Conservation (phyloP, 139 green algal species). For the Mesostigma viride region DNA sequence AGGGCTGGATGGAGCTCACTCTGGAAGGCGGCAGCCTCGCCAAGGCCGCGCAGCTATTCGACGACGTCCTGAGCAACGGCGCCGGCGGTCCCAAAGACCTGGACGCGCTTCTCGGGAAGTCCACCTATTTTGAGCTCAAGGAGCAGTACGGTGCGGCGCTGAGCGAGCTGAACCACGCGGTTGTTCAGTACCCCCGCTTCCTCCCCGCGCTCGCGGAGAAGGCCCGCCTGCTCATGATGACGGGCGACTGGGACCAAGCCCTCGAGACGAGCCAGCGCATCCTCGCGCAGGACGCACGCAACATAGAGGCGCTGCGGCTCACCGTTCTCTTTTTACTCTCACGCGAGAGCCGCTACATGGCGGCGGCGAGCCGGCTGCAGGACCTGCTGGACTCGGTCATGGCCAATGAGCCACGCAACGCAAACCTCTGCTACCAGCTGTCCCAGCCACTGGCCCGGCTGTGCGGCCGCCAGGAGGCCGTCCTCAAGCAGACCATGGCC, state of each 20-base stretch:
- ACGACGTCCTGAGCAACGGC: neutral
- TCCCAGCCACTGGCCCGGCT: slow-evolving; percentile 38
- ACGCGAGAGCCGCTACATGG: slow-evolving; percentile 37
- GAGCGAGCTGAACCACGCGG: slow-evolving; percentile 8
- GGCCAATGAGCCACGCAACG: slow-evolving; percentile 46
- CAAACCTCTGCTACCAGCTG: slow-evolving; percentile 32
- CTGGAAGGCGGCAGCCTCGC: slow-evolving; percentile 22
- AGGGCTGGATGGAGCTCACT: slow-evolving; percentile 49
- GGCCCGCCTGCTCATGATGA: slow-evolving; percentile 39
- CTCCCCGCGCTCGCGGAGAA: slow-evolving; percentile 47
- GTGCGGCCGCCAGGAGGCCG: slow-evolving; percentile 8
- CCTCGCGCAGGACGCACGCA: slow-evolving; percentile 36
- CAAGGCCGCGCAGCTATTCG: neutral
- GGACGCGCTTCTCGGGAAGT: slow-evolving; percentile 50
- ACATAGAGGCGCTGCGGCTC: slow-evolving; percentile 43
- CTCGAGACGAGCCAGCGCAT: slow-evolving; percentile 29
- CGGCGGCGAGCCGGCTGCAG: slow-evolving; percentile 30
- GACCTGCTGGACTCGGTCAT: slow-evolving; percentile 36
- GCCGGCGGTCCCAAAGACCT: slow-evolving; percentile 5
- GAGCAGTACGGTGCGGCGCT: slow-evolving; percentile 2
- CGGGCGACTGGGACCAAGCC: slow-evolving; percentile 41
- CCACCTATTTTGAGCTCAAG: slow-evolving; percentile 39
- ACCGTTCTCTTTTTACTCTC: slow-evolving; percentile 33
- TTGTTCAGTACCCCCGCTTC: slow-evolving; percentile 44
- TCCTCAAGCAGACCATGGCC: slow-evolving; percentile 10